phyloP scores from a whole-genome alignment of 176 grass and related monocot species.

The Oryza australiensis region DNA sequence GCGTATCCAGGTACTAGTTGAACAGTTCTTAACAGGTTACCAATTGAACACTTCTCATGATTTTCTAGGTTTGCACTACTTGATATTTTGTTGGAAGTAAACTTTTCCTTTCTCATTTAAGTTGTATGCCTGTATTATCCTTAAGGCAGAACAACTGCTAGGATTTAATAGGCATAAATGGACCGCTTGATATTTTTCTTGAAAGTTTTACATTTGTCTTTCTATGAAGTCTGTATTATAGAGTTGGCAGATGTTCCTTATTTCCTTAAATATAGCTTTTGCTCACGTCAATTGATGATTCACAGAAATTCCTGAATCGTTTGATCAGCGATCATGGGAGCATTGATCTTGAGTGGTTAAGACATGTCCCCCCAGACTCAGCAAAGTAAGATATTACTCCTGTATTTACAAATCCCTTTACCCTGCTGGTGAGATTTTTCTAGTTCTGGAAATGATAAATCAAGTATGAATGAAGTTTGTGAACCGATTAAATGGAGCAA shows the following conservation, averaged over 20 bases:
- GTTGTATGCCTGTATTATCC: slow-evolving; percentile 10
- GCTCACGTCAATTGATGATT: slow-evolving; percentile 42
- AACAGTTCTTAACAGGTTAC: neutral
- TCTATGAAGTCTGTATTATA: neutral
- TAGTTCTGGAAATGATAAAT: slow-evolving; percentile 22
- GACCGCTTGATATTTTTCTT: slow-evolving; percentile 1
- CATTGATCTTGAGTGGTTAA: slow-evolving; percentile 97
- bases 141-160: neutral
- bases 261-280: slow-evolving; percentile 15
- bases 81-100: slow-evolving; percentile 2
- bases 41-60: slow-evolving; percentile 12
- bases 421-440: slow-evolving; percentile 24
- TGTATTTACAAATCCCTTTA: slow-evolving; percentile 28
- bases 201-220: slow-evolving; percentile 1
- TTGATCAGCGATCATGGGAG: slow-evolving; percentile 88
- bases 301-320: slow-evolving; percentile 81
- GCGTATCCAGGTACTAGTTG: slow-evolving; percentile 69
- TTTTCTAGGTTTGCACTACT: slow-evolving; percentile 15
- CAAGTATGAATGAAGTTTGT: neutral
- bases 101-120: neutral
- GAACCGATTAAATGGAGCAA: slow-evolving; percentile 14
- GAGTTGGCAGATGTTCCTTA: neutral
- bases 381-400: slow-evolving; percentile 68
- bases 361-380: slow-evolving; percentile 61
- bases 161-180: slow-evolving; percentile 8